Evolutionary conservation across 176 grass and related monocot species (phyloP).

Genomic region (Phoenix dactylifera): DNA sequence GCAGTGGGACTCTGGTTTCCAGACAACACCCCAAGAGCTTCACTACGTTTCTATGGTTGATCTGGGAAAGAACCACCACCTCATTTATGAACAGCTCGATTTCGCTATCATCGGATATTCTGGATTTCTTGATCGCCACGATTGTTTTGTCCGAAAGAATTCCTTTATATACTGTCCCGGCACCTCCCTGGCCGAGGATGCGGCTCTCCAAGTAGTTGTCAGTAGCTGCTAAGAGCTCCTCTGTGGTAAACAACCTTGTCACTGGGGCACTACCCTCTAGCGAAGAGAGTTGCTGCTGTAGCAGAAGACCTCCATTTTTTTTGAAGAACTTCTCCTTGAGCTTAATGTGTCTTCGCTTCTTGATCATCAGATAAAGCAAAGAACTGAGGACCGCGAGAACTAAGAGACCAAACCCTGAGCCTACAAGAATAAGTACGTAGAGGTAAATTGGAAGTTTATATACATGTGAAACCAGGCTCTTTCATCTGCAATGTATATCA

Average conservation of each 20-base stretch:
- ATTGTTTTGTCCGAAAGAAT: background rate
- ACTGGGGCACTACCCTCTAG: background rate
- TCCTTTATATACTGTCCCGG: background rate
- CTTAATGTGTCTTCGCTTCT: background rate
- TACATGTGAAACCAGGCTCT: too few species aligned
- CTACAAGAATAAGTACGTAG: background rate
- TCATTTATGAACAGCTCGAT: background rate
- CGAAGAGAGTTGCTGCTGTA: background rate
- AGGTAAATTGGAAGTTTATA: too few species aligned
- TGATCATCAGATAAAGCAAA: background rate
- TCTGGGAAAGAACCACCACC: background rate
- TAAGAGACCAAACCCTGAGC: background rate
- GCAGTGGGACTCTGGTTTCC: too few species aligned
- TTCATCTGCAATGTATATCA: too few species aligned
- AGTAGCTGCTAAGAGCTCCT: background rate
- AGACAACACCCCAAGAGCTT: background rate
- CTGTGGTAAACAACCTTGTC: background rate
- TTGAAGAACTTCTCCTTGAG: slow-evolving; percentile 1
- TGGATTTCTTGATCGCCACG: background rate
- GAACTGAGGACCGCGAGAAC: background rate
- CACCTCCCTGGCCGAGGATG: background rate
- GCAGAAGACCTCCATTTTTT: background rate
- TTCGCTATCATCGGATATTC: background rate
- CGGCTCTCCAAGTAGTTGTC: background rate
- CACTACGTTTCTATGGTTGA: background rate